phyloP scores from a whole-genome alignment of 2,329 filamentous ascomycete species.

The Nigrograna mackinnonii region DNA sequence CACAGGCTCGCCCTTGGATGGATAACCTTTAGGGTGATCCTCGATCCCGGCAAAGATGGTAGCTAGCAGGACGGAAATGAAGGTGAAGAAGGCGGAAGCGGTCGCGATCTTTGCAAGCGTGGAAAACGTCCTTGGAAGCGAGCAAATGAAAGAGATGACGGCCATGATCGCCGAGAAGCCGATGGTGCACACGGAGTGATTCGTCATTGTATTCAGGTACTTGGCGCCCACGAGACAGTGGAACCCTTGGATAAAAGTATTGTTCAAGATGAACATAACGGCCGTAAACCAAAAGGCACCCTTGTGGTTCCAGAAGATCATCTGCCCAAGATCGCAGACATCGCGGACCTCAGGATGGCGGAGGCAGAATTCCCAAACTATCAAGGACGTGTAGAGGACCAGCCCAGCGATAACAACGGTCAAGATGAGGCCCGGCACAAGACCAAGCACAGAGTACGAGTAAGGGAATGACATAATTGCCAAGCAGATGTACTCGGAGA shows the following conservation, averaged over 20 bases:
- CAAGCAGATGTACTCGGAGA: slow-evolving; percentile 94
- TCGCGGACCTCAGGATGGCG: slow-evolving; percentile 89
- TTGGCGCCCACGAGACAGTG: slow-evolving; percentile 84
- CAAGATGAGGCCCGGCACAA: slow-evolving; percentile 84
- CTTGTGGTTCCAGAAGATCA: slow-evolving; percentile 84
- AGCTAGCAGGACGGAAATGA: slow-evolving; percentile 83
- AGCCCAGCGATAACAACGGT: slow-evolving; percentile 76
- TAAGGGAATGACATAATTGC: slow-evolving; percentile 95
- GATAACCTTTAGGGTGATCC: slow-evolving; percentile 70
- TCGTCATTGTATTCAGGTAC: slow-evolving; percentile 87
- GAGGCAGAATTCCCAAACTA: slow-evolving; percentile 80
- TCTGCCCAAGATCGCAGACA: slow-evolving; percentile 94
- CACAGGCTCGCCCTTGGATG: slow-evolving; percentile 60
- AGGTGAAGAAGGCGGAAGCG: slow-evolving; percentile 82
- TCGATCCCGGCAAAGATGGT: slow-evolving; percentile 82
- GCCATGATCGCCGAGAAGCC: slow-evolving; percentile 76
- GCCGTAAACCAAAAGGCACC: slow-evolving; percentile 72
- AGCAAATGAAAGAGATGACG: slow-evolving; percentile 75
- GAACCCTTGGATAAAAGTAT: slow-evolving; percentile 86
- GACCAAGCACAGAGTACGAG: slow-evolving; percentile 84
- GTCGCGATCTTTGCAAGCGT: slow-evolving; percentile 80
- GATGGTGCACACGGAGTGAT: slow-evolving; percentile 74
- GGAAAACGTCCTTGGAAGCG: slow-evolving; percentile 82
- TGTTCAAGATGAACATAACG: slow-evolving; percentile 91
- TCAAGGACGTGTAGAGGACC: slow-evolving; percentile 81